Conservation (phyloP, 1,139 yeast genomes). For the Pneumocystis carinii region DNA sequence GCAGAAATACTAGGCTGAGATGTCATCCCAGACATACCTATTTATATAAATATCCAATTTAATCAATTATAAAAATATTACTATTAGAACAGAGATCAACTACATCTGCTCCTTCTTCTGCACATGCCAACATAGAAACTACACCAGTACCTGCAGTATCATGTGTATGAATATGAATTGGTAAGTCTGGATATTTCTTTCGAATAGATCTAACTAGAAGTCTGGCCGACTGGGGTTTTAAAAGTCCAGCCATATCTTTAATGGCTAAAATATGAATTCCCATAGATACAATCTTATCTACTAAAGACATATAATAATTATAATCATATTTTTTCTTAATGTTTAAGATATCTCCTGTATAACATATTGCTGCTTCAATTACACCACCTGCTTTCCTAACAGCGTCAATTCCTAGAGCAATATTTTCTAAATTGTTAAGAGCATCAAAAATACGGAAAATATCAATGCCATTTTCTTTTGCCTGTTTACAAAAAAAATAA, state of each 20-base stretch:
- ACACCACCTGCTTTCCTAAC: conserved; percentile 98
- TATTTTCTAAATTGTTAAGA: conserved; percentile 86
- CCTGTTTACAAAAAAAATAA: conserved; percentile 89
- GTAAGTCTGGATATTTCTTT: conserved; percentile 76
- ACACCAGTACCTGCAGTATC: conserved; percentile 99
- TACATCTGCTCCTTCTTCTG: conserved; percentile 92
- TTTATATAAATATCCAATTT: neutral
- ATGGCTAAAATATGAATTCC: conserved; percentile 96
- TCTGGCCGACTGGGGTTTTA: conserved; percentile 88
- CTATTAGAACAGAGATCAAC: conserved; percentile 89
- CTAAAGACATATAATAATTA: conserved; percentile 69
- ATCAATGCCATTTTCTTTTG: conserved; percentile 91
- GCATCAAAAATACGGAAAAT: conserved; percentile 97
- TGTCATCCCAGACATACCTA: conserved; percentile 86
- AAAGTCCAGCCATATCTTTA: conserved; percentile 98
- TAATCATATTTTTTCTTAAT: conserved; percentile 91
- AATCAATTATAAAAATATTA: conserved; percentile 17
- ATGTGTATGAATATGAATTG: conserved; percentile 97
- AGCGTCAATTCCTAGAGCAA: conserved; percentile 94
- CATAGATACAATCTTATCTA: conserved; percentile 71
- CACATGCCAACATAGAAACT: conserved; percentile 89
- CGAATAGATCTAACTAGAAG: conserved; percentile 66
- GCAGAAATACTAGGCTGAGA: conserved; percentile 96
- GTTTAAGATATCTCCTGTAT: conserved; percentile 95
- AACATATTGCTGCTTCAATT: conserved; percentile 94